phyloP scores from a whole-genome alignment of 1,139 yeast genomes.

The Debaryomyces sp. region DNA sequence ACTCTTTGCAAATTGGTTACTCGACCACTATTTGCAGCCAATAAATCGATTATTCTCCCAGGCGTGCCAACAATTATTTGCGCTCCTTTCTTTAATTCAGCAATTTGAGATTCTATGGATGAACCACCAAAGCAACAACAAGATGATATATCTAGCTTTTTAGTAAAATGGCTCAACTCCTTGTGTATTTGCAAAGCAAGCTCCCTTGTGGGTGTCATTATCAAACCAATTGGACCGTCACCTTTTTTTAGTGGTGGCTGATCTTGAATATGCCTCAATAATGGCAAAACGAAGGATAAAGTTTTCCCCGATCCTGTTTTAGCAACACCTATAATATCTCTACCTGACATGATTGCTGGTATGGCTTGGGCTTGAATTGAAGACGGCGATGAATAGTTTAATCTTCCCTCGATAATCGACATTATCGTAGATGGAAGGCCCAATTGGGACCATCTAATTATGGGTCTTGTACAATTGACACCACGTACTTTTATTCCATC shows the following conservation, averaged over 20 bases:
- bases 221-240: slow-evolving; percentile 79
- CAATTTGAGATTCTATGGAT: slow-evolving; percentile 78
- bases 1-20: slow-evolving; percentile 69
- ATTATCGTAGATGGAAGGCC: slow-evolving; percentile 69
- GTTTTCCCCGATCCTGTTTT: slow-evolving; percentile 98
- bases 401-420: slow-evolving; percentile 50
- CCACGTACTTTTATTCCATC: slow-evolving; percentile 73
- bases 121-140: slow-evolving; percentile 96
- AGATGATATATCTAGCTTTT: slow-evolving; percentile 48
- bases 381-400: slow-evolving; percentile 68
- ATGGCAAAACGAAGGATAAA: slow-evolving; percentile 80
- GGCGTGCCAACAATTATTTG: slow-evolving; percentile 94
- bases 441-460: slow-evolving; percentile 76
- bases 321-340: slow-evolving; percentile 92
- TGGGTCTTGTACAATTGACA: slow-evolving; percentile 62
- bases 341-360: slow-evolving; percentile 88
- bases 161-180: slow-evolving; percentile 64
- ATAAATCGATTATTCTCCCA: slow-evolving; percentile 87
- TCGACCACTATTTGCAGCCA: slow-evolving; percentile 83
- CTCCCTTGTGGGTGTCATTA: slow-evolving; percentile 93
- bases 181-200: slow-evolving; percentile 81
- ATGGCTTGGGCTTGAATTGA: slow-evolving; percentile 91
- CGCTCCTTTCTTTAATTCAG: slow-evolving; percentile 75
- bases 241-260: slow-evolving; percentile 56
- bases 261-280: slow-evolving; percentile 79